Conservation (phyloP, 129 eudicot species). For the Tagetes erecta region DNA sequence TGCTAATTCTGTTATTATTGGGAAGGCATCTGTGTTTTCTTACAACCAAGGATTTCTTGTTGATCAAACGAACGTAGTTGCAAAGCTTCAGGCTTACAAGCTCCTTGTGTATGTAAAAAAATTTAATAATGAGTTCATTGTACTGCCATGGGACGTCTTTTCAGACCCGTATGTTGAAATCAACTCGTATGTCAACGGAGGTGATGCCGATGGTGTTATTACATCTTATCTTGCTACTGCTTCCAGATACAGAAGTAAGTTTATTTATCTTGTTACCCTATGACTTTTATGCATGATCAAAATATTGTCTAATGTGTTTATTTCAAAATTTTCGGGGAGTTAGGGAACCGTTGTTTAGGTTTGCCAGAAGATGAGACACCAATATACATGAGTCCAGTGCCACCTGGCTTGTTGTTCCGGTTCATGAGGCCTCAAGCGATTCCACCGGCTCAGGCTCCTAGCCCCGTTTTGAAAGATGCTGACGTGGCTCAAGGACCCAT, state of each 20-base stretch:
- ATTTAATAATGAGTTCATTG: slow-evolving; percentile 66
- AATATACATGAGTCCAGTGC: slow-evolving; percentile 49
- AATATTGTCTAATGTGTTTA: slow-evolving; percentile 1
- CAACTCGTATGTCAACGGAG: slow-evolving; percentile 42
- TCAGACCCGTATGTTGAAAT: slow-evolving; percentile 75
- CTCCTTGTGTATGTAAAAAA: slow-evolving; percentile 64
- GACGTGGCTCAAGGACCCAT: slow-evolving; percentile 71
- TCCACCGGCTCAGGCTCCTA: slow-evolving; percentile 83
- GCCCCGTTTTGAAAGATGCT: slow-evolving; percentile 47
- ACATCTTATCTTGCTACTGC: slow-evolving; percentile 78
- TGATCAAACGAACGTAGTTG: slow-evolving; percentile 50
- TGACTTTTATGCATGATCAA: slow-evolving; percentile 14
- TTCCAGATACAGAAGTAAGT: slow-evolving; percentile 71
- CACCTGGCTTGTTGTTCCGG: slow-evolving; percentile 35
- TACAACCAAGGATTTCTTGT: slow-evolving; percentile 40
- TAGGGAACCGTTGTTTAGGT: slow-evolving; percentile 75
- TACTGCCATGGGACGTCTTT: slow-evolving; percentile 84
- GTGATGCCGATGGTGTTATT: slow-evolving; percentile 60
- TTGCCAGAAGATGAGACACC: slow-evolving; percentile 42
- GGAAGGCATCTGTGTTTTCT: slow-evolving; percentile 66
- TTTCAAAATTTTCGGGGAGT: slow-evolving; percentile 9
- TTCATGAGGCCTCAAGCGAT: slow-evolving; percentile 29
- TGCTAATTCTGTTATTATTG: slow-evolving; percentile 64
- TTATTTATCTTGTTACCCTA: not conserved
- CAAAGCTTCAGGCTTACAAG: slow-evolving; percentile 55